These are phyloP conservation scores for Myriosclerotinia duriaeana DNA, from an alignment of 2,329 filamentous ascomycete genomes.

Conservation along the genomic window DNA sequence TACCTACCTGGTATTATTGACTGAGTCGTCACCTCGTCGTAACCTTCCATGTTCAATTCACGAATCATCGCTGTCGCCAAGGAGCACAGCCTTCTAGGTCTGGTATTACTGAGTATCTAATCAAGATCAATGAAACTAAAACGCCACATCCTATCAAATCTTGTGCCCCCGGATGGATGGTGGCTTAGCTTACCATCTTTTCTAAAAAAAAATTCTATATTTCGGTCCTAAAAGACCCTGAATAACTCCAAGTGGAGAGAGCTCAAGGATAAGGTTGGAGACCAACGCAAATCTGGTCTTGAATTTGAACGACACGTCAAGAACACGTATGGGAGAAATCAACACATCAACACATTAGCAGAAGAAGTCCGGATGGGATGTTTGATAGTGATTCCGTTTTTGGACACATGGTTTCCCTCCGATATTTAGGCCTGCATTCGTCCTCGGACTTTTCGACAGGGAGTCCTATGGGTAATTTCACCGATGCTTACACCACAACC, in stretches of 20 bases:
- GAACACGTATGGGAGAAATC: conserved; percentile 1
- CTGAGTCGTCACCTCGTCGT: conserved; percentile 15
- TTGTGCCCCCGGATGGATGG: neutral
- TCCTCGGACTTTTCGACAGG: neutral
- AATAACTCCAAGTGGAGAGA: conserved; percentile 1
- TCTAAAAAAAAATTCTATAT: neutral
- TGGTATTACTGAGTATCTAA: too few species aligned
- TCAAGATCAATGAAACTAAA: too few species aligned
- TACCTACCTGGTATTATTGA: too few species aligned
- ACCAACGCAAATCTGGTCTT: neutral
- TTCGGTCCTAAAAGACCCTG: neutral
- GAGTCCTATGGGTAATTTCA: neutral
- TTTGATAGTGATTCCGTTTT: neutral
- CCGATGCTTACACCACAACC: neutral
- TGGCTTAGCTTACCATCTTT: conserved; percentile 2
- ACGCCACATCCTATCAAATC: neutral
- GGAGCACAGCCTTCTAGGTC: conserved; percentile 19
- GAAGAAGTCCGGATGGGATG: neutral
- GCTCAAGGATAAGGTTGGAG: neutral
- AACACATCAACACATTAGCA: neutral
- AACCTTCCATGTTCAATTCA: neutral
- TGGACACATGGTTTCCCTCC: neutral
- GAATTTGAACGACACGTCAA: conserved; percentile 2
- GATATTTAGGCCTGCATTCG: neutral
- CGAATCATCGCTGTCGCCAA: conserved; percentile 18